Evolutionary conservation across 208 protist genomes (phyloP), one percentile per base, ranked within the genome.

Genomic region (Trypanosoma boissoni): DNA sequence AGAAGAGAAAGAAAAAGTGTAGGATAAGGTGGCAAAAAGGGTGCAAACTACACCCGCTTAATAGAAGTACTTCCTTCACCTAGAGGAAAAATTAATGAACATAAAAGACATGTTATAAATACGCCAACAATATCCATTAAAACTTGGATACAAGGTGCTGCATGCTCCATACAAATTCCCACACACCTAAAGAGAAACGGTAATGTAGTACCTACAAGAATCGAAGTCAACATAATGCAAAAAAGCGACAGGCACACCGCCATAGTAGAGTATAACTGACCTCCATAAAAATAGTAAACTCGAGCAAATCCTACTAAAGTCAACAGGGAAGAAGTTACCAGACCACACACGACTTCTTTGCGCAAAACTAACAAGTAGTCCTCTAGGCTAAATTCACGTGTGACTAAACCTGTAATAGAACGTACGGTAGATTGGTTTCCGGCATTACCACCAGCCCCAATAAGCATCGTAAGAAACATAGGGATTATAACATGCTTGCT

Each of bases 401-500:
- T 63, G 18, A 55, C 54, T 29, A 75, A 66, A 2, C 67, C 67
- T 23, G 54, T 75, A 27, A 78, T 75, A 20, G 53, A 55, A 3
- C 61, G 49, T 3, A 75, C 64, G 20, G 77, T 59, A 0, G 67
- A 63, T 43, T 87, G 80, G 48, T 79, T 80, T 24, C 80, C 73
- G 1, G 74, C 76, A 53, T 87, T 87, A 20, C 76, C 76, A 34
- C 80, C 80, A 2, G 76, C 80, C 16, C 76, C 80, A 9, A 87
- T 62, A 36, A 87, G 66, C 80, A 84, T 87, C 41, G 80, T 87
- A 8, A 87, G 41, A 52, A 87, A 84, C 54, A 80, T 59, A 14
- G 75, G 74, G 58, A 84, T 66, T 34, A 82, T 78, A 27, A 80
- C 31, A 61, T 86, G 75, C 37, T 44, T 6, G 8, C 7, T 23